Base-by-base conservation (phyloP, 2,329 filamentous ascomycete genomes). In the Pestalotiopsis sp. region DNA sequence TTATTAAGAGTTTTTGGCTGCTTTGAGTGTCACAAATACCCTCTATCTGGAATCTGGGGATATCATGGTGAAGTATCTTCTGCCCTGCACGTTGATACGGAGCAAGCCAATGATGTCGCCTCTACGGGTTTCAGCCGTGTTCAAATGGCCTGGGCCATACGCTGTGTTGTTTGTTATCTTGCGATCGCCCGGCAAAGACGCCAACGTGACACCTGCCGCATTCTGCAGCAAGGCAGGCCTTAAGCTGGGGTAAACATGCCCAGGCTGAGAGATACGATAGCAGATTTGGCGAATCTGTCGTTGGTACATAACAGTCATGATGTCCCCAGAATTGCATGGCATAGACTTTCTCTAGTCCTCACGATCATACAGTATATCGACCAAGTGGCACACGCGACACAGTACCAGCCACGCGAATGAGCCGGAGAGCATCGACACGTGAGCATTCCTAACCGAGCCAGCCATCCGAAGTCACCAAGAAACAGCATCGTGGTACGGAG, bases 161-260 rank as follows among this genome's bases (percentile, higher is more conserved):
- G 20, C 17, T 52, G 45, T 20, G 17, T 52, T 17, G 17, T 52
- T 17, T 52, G 45, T 45, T 66, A 66, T 59, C 64, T 49, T 41
- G 52, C 45, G 45, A 52, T 52, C 45, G 45, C 45, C 31, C 45
- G 45, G 17, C 17, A 52, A 20, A 49, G 23, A 17, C 62, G 23
- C 45, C 23, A 41, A 64, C 27, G 36, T 66, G 55, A 31, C 64
- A 66, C 64, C 64, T 66, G 64, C 64, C 64, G 64, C 64, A 41
- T 66, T 66, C 64, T 65, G 49, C 64, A 64, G 23, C 39, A 25
- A 64, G 13, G 17, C 17, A 9, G 7, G 45, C 45, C 17, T 17
- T 52, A 9, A 14, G 57, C 57, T 60, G 57, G 57, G 31, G 11
- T 36, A n/a, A 60, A 14, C 57, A n/a, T 60, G 31, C 31, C 57